Conservation (phyloP, 176 grass and related monocot genomes). For the Miscanthus lutarioriparius region DNA sequence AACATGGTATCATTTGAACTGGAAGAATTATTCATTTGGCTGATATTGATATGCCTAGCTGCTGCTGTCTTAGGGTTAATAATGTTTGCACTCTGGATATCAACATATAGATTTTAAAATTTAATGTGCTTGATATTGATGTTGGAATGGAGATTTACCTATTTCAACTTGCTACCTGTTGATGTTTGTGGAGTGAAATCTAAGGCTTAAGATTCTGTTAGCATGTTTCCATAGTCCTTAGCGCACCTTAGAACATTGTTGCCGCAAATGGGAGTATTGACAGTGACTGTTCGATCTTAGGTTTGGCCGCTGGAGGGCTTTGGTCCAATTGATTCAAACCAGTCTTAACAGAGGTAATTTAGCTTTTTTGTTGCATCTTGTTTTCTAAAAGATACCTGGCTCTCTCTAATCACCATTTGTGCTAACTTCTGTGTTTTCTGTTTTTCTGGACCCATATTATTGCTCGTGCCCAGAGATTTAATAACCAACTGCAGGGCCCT, state of each 20-base stretch:
- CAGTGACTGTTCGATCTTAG: slow-evolving; percentile 35
- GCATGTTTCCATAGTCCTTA: neutral
- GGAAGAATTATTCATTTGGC: neutral
- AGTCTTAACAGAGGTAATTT: slow-evolving; percentile 31
- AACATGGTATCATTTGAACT: neutral
- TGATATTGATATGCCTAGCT: neutral
- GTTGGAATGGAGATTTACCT: neutral
- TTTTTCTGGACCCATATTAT: neutral
- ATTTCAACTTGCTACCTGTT: neutral
- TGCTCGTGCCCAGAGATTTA: neutral
- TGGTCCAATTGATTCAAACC: slow-evolving; percentile 47
- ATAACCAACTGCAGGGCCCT: neutral
- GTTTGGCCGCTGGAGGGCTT: slow-evolving; percentile 51
- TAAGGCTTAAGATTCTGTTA: neutral
- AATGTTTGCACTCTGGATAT: neutral
- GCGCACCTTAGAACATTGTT: neutral
- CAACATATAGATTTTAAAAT: neutral
- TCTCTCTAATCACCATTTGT: neutral
- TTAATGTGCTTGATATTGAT: neutral
- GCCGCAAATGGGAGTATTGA: slow-evolving; percentile 11
- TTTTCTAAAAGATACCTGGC: neutral
- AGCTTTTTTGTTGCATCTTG: neutral
- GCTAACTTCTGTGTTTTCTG: neutral
- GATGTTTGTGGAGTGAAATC: neutral
- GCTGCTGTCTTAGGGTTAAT: neutral